These are phyloP conservation scores for Aegilops tauschii DNA, from an alignment of 176 grass and related monocot genomes.

Conservation along the genomic window DNA sequence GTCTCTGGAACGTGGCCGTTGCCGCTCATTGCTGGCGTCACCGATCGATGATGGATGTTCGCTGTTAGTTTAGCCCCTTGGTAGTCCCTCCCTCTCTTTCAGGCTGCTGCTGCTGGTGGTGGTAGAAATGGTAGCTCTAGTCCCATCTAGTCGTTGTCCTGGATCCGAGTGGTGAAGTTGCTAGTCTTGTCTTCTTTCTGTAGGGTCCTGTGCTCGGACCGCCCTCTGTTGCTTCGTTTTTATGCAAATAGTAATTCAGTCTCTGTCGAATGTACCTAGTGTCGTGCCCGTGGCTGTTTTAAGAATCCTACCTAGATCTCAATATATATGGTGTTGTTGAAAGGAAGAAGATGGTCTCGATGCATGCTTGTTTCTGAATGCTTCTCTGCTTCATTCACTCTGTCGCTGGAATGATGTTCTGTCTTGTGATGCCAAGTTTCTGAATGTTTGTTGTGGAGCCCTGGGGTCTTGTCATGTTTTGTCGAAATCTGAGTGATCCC, in stretches of 20 bases:
- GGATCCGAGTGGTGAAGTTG: background rate
- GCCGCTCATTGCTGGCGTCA: background rate
- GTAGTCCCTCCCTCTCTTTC: background rate
- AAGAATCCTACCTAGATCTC: background rate
- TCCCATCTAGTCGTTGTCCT: background rate
- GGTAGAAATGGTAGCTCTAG: background rate
- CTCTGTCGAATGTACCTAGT: background rate
- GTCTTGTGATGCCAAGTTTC: background rate
- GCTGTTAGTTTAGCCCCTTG: background rate
- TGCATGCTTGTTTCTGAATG: background rate
- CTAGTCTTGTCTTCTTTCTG: background rate
- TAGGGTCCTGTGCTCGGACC: slow-evolving; percentile 10
- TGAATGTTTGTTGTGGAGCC: background rate
- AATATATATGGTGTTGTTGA: background rate
- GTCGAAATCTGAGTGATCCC: too few species aligned
- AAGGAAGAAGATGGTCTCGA: background rate
- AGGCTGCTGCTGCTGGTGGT: background rate
- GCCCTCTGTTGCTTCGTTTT: background rate
- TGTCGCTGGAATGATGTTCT: too few species aligned
- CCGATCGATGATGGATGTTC: background rate
- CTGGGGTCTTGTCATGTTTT: background rate
- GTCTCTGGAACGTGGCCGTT: background rate
- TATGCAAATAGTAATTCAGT: background rate
- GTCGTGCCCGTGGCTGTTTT: background rate
- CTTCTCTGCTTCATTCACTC: too few species aligned